A percentile compares a stretch with the other conserved stretches of the same genome.
Evolutionary conservation across 1,284 basidiomycete species (phyloP).

Genomic region (Papiliotrema terrestris): DNA sequence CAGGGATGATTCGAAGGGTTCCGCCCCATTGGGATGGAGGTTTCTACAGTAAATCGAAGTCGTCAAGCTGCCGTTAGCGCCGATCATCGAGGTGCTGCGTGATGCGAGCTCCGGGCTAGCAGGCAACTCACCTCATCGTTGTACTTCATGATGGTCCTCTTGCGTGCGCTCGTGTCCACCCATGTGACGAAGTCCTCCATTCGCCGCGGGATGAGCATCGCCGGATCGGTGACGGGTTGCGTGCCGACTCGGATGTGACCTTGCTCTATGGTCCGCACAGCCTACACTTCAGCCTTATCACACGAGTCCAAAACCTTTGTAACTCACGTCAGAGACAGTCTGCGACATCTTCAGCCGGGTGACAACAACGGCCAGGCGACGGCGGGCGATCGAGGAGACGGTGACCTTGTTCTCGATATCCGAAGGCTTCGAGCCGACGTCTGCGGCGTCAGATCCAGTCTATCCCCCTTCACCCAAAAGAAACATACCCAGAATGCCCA

Average conservation of each 20-base stretch:
- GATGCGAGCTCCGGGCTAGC: not conserved
- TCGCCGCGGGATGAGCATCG: conserved; percentile 91
- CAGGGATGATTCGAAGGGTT: not conserved
- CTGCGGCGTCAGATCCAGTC: conserved; percentile 11
- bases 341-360: conserved; percentile 93
- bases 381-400: conserved; percentile 87
- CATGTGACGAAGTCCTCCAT: conserved; percentile 99
- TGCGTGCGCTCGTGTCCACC: conserved; percentile 97
- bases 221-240: conserved; percentile 93
- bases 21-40: too few species aligned
- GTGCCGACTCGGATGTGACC: conserved; percentile 97
- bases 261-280: conserved; percentile 95
- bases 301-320: conserved; percentile 3
- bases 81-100: not conserved
- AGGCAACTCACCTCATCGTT: conserved; percentile 78
- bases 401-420: conserved; percentile 94
- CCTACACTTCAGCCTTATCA: conserved; percentile 53
- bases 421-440: conserved; percentile 67
- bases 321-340: conserved; percentile 84
- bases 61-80: conserved; percentile 65
- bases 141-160: conserved; percentile 91
- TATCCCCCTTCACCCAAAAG: not conserved
- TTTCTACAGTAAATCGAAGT: conserved; percentile 72
- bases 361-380: conserved; percentile 88
- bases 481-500: conserved; percentile 70